Evolutionary conservation across 2,329 filamentous ascomycete genomes (phyloP), one percentile per base, ranked within the genome.

Genomic region (Pseudogymnoascus sp.): DNA sequence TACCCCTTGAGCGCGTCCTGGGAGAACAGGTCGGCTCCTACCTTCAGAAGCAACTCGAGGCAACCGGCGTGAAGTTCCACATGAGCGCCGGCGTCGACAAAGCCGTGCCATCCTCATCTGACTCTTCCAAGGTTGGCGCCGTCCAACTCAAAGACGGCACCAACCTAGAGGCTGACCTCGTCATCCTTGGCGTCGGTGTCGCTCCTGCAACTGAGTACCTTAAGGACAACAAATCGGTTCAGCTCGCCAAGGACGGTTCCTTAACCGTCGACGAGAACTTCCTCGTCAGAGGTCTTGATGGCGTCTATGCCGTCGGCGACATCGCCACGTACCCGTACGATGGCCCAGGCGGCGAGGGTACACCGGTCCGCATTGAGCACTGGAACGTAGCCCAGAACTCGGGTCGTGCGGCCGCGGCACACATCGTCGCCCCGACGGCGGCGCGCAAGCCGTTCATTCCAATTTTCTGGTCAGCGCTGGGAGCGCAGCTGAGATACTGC

Each of bases 301-400:
- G 93, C 66, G 91, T 97, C 59, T 99, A 90, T 71, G 94, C 94
- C 12, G 85, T 99, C 64, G 93, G 93, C 59, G 94, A 99, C 72
- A 97, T 99, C 64, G 92, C 94, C 11, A 92, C 89, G 0, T 97
- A 91, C 74, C 94, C 94, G 0, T 99, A 99, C 77, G 82, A 90
- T 72, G 94, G 94, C 1, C 94, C 94, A 0, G 91, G 90, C 22
- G 88, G 90, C 25, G 81, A 88, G 14, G 90, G 89, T 64, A 80
- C 80, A 47, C 80, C 81, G 16, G 84, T 88, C 0, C 87, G 94
- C 65, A 97, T 97, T 70, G 94, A 99, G 79, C 94, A 99, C 73
- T 99, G 94, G 94, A 93, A 97, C 74, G 94, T 99, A 2, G 94
- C 94, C 4, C 94, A 97, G 71, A 97, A 97, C 70, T 81, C 90